phyloP scores from a whole-genome alignment of 2,329 filamentous ascomycete genomes.

The Alternaria ventricosa region DNA sequence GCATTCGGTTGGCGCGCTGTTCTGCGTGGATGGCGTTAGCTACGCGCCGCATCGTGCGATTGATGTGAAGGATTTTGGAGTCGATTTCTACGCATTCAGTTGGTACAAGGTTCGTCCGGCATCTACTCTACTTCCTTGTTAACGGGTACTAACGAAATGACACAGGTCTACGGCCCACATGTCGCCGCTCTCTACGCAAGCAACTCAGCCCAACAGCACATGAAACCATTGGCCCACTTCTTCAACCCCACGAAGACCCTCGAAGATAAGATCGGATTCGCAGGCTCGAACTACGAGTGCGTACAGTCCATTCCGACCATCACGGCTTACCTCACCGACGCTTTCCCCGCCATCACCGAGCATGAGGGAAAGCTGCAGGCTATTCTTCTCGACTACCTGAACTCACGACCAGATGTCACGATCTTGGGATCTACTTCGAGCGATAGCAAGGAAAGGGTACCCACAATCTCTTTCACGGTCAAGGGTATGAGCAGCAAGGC shows the following conservation, averaged over 20 bases:
- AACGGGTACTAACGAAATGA: neutral
- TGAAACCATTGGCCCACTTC: conserved; percentile 68
- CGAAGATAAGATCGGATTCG: conserved; percentile 71
- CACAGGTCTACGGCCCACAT: conserved; percentile 74
- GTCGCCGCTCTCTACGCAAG: conserved; percentile 75
- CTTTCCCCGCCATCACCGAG: conserved; percentile 53
- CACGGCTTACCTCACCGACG: conserved; percentile 63
- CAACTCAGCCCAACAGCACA: conserved; percentile 59
- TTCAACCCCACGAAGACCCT: conserved; percentile 69
- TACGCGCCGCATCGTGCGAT: conserved; percentile 75
- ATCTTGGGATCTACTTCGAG: conserved; percentile 64
- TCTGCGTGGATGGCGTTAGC: conserved; percentile 78
- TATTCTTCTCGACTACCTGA: conserved; percentile 66
- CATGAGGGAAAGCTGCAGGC: conserved; percentile 68
- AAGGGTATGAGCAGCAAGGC: conserved; percentile 62
- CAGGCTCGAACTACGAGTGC: conserved; percentile 74
- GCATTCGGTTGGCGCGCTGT: conserved; percentile 60
- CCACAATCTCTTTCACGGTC: conserved; percentile 72
- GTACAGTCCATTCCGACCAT: conserved; percentile 68
- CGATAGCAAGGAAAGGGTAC: conserved; percentile 61
- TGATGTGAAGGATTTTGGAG: conserved; percentile 71
- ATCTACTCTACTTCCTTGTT: neutral
- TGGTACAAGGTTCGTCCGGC: conserved; percentile 71
- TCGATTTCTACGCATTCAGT: conserved; percentile 78
- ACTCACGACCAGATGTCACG: conserved; percentile 58